Conservation (phyloP, 164 flowering plant species). For the Stephania yunnanensis region DNA sequence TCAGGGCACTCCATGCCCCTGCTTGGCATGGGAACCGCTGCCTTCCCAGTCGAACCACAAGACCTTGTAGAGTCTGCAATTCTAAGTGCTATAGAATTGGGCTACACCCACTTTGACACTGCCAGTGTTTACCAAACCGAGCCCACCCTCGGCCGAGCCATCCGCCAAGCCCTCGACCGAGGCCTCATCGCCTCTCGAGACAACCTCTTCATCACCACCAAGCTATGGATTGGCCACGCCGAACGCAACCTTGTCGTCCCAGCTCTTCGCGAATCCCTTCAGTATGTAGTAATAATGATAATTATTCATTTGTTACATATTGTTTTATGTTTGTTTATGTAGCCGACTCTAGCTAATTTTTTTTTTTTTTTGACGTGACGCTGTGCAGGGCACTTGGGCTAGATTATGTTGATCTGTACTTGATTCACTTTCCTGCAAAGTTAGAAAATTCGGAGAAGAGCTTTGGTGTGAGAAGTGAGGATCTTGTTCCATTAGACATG, state of each 20-base stretch:
- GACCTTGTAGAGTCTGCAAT: neutral
- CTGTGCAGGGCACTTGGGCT: neutral
- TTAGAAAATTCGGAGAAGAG: neutral
- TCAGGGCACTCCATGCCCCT: neutral
- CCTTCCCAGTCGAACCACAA: neutral
- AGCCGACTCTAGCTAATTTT: too few species aligned
- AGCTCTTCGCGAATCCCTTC: slow-evolving; percentile 4
- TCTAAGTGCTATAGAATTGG: neutral
- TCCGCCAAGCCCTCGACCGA: neutral
- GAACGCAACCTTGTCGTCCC: neutral
- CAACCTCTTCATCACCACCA: slow-evolving; percentile 4
- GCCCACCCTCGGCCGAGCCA: neutral
- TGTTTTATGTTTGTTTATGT: too few species aligned
- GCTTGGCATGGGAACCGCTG: neutral
- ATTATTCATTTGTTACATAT: neutral
- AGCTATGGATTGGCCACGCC: slow-evolving; percentile 5
- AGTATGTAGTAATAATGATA: neutral
- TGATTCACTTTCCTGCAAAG: neutral
- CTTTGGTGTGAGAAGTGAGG: neutral
- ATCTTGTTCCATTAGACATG: slow-evolving; percentile 11
- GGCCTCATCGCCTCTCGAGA: neutral
- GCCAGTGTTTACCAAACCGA: neutral
- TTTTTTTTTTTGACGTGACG: neutral
- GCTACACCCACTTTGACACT: neutral
- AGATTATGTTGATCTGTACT: neutral